Conservation (phyloP, 2,329 filamentous ascomycete species). For the Apiospora hydei region DNA sequence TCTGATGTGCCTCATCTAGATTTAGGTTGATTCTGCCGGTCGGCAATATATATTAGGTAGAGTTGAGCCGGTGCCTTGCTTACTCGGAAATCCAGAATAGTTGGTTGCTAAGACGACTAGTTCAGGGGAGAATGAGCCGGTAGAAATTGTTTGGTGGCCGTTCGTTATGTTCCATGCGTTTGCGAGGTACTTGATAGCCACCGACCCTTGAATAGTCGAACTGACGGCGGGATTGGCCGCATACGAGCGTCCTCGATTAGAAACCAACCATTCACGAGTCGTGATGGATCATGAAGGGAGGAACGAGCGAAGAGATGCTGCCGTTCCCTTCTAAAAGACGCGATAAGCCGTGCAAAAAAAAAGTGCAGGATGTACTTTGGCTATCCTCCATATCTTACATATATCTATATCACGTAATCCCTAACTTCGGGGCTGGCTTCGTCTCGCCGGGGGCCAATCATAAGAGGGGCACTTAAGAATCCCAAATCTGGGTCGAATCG, state of each 20-base stretch:
- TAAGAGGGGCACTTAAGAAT: slow-evolving; percentile 2
- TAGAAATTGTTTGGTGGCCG: neutral
- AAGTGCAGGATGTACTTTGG: neutral
- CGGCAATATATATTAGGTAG: neutral
- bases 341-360: neutral
- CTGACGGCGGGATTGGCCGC: neutral
- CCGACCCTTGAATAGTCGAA: neutral
- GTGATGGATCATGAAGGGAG: too few species aligned
- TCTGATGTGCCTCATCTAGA: neutral
- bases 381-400: neutral
- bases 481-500: neutral
- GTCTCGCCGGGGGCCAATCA: neutral
- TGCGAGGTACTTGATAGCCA: neutral
- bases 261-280: neutral
- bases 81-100: neutral
- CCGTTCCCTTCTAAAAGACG: too few species aligned
- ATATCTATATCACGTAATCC: neutral
- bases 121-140: neutral
- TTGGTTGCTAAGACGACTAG: neutral
- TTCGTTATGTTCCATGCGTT: neutral
- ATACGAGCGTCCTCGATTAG: neutral
- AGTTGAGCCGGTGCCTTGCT: slow-evolving; percentile 4
- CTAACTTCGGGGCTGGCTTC: too few species aligned
- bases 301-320: too few species aligned
- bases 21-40: neutral